A percentile compares a stretch with the other conserved stretches of the same genome.
phyloP scores from a whole-genome alignment of 495 filamentous ascomycete genomes.

The Neurospora tetrasperma region DNA sequence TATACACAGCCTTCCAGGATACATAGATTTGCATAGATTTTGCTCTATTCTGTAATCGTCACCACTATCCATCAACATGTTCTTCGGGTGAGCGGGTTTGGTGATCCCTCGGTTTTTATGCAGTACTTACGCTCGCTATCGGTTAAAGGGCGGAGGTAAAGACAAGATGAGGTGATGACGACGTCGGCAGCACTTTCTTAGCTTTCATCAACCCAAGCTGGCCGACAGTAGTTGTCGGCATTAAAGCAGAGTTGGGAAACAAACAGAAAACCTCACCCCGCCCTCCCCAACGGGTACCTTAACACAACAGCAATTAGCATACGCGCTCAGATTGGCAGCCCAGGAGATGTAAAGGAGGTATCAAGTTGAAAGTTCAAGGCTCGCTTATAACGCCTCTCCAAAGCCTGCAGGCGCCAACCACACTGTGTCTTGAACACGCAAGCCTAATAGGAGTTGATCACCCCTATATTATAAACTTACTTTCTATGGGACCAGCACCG shows the following conservation, averaged over 20 bases:
- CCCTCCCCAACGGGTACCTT: not conserved
- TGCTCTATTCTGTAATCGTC: not conserved
- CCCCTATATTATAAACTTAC: not conserved
- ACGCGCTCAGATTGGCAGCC: not conserved
- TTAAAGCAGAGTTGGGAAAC: not conserved
- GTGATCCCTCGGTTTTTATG: not conserved
- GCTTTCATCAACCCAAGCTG: not conserved
- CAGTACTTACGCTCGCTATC: not conserved
- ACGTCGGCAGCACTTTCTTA: not conserved
- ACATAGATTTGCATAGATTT: not conserved
- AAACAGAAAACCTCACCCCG: too few relatives aligned
- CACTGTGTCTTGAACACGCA: not conserved
- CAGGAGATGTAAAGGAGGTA: not conserved
- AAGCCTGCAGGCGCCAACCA: not conserved
- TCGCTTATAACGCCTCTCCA: not conserved
- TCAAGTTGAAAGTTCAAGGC: not conserved
- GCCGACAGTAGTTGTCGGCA: not conserved
- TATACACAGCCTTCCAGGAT: not conserved
- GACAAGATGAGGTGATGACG: not conserved
- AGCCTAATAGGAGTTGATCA: not conserved
- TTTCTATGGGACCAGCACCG: not conserved
- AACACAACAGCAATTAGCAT: not conserved
- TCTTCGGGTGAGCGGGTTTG: not conserved
- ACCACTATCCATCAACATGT: not conserved
- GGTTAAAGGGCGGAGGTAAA: not conserved